Conservation (phyloP, 768 basidiomycete species). For the Lepiota brunneoincarnata region DNA sequence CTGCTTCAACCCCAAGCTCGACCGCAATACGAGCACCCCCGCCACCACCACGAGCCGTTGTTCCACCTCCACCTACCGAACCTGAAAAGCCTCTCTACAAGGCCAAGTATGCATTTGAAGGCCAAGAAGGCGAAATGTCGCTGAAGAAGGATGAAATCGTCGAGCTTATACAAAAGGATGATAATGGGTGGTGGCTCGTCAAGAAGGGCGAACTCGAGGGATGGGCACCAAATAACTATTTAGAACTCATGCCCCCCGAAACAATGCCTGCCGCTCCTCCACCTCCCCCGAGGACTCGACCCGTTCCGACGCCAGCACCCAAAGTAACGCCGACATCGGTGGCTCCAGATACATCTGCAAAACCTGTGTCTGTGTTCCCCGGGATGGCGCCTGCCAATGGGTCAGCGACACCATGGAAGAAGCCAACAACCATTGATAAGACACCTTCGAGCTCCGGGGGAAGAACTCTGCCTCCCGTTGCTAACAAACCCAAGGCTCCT, state of each 20-base stretch:
- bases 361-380: conserved; percentile 80
- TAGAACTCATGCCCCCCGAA: conserved; percentile 74
- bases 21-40: conserved; percentile 27
- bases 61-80: conserved; percentile 54
- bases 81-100: conserved; percentile 77
- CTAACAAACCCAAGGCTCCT: conserved; percentile 68
- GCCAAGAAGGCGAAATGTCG: conserved; percentile 89
- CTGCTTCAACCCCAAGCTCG: conserved; percentile 27
- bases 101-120: conserved; percentile 89
- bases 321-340: conserved; percentile 40
- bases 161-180: conserved; percentile 88
- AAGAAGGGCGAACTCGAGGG: conserved; percentile 81
- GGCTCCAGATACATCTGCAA: conserved; percentile 60
- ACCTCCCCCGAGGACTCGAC: conserved; percentile 62
- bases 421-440: conserved; percentile 32
- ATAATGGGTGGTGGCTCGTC: conserved; percentile 98
- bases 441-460: conserved; percentile 47
- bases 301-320: conserved; percentile 36
- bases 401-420: conserved; percentile 74
- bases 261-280: conserved; percentile 64
- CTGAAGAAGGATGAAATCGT: conserved; percentile 90
- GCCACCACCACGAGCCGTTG: conserved; percentile 33
- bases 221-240: conserved; percentile 94
- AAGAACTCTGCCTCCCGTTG: conserved; percentile 59
- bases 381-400: conserved; percentile 71